Evolutionary conservation across 805 yeast genomes (phyloP).

Genomic region (Myxozyma neotropica): DNA sequence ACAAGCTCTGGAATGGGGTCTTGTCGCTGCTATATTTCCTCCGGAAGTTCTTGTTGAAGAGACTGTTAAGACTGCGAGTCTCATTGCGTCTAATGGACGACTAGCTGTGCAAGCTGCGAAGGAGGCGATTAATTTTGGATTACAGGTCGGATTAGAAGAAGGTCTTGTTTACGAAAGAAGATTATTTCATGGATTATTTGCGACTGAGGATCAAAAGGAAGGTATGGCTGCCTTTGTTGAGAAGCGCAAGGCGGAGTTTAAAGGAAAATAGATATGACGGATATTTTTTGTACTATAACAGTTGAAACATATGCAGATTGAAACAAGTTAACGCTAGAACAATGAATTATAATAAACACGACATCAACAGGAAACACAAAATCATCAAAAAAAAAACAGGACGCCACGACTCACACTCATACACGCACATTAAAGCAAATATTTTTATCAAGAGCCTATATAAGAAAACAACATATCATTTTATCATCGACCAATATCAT

Average conservation of each 20-base stretch:
- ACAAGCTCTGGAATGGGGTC: conserved; percentile 54
- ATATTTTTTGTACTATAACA: too few species aligned
- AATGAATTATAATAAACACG: too few species aligned
- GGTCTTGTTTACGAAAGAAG: conserved; percentile 51
- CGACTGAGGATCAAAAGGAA: conserved; percentile 51
- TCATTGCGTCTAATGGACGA: conserved; percentile 48
- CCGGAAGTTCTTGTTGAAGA: conserved; percentile 47
- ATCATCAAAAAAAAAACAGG: too few species aligned
- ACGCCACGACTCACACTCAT: too few species aligned
- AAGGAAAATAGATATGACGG: conserved; percentile 14
- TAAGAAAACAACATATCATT: neutral
- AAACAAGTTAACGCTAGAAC: too few species aligned
- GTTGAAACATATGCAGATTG: too few species aligned
- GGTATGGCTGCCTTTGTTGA: conserved; percentile 57
- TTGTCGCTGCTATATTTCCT: conserved; percentile 49
- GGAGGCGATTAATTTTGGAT: conserved; percentile 48
- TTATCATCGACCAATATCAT: conserved; percentile 9
- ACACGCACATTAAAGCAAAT: too few species aligned
- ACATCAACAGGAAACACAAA: too few species aligned
- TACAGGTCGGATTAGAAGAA: conserved; percentile 44
- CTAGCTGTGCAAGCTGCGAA: conserved; percentile 53
- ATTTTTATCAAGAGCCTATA: too few species aligned
- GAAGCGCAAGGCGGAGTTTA: conserved; percentile 34
- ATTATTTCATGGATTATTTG: conserved; percentile 52
- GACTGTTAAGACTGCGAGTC: conserved; percentile 51